Percentiles rank a stretch among this genome's conserved stretches.
Conservation (phyloP, 352 stramenopile genomes). For the Thalassiosira mediterranea region DNA sequence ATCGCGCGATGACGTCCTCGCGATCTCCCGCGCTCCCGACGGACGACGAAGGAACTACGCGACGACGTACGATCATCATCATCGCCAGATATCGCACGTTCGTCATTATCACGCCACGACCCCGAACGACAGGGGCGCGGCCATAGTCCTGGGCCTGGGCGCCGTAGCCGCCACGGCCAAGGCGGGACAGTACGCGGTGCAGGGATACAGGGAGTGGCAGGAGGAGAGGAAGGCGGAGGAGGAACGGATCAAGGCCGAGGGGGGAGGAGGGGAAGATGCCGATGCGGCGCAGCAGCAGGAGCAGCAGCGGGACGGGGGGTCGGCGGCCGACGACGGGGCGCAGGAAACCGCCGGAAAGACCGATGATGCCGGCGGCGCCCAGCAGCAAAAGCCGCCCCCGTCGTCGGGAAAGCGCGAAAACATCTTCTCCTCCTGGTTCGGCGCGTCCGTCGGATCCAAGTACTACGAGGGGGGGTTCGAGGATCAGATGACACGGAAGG, state of each 20-base stretch:
- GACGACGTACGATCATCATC: background rate
- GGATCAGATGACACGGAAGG: conserved; percentile 97
- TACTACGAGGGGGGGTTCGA: conserved; percentile 93
- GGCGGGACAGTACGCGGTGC: conserved; percentile 61
- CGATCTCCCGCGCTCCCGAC: background rate
- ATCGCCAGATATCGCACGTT: too few relatives aligned
- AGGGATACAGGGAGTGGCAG: conserved; percentile 67
- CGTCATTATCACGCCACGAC: conserved; percentile 59
- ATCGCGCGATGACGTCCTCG: background rate
- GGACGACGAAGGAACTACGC: background rate
- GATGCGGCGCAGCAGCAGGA: background rate
- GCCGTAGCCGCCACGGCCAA: conserved; percentile 71
- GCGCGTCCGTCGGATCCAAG: conserved; percentile 68
- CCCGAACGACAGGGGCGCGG: conserved; percentile 38
- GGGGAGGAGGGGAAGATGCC: background rate
- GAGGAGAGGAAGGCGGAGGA: conserved; percentile 19
- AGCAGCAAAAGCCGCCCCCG: background rate
- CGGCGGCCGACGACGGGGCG: background rate
- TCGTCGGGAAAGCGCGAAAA: conserved; percentile 48
- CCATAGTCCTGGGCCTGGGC: conserved; percentile 66
- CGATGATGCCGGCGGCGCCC: background rate
- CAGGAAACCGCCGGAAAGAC: background rate
- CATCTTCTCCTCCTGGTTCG: conserved; percentile 80
- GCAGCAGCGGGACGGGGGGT: background rate
- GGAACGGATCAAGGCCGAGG: background rate